Evolutionary conservation across 2,329 filamentous ascomycete species (phyloP), one percentile per base, ranked within the genome.

Genomic region (Aspergillus sp.): DNA sequence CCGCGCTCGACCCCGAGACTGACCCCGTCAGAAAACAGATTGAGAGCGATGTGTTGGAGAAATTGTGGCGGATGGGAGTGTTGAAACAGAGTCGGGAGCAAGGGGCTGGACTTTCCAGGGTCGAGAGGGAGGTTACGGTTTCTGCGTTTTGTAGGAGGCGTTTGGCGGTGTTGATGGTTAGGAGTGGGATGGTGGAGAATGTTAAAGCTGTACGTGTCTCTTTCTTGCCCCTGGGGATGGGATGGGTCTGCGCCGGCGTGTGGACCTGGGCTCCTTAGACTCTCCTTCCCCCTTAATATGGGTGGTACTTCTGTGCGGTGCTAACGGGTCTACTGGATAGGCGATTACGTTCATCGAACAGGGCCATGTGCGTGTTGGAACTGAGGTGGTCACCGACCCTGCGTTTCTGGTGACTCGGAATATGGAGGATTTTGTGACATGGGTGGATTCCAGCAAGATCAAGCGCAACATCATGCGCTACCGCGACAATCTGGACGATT

Each of bases 401-500:
- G 90, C 90, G 0, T 96, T 90, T 61, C 70, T 96, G 46, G 89
- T 97, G 6, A 93, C 88, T 33, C 78, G 90, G 55, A 87, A 83
- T 52, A 88, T 95, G 79, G 91, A 97, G 72, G 91, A 97, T 71
- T 95, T 94, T 66, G 86, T 97, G 15, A 96, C 91, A 0, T 97
- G 91, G 91, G 85, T 91, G 7, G 88, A 94, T 61, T 89, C 88
- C 51, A 94, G 88, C 70, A 96, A 96, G 86, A 90, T 97, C 68
- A 95, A 95, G 85, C 81, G 86, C 65, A 93, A 90, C 65, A 95
- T 96, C 55, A 84, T 95, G 81, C 88, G 88, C 71, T 97, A 96
- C 67, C 83, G 89, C 60, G 90, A 96, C 70, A 88, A 95, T 75
- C 71, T 96, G 71, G 91, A 97, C 71, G 91, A 97, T 71, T 97